These are phyloP conservation scores for Liriodendron chinense DNA, from an alignment of 164 flowering plant genomes.

Conservation along the genomic window DNA sequence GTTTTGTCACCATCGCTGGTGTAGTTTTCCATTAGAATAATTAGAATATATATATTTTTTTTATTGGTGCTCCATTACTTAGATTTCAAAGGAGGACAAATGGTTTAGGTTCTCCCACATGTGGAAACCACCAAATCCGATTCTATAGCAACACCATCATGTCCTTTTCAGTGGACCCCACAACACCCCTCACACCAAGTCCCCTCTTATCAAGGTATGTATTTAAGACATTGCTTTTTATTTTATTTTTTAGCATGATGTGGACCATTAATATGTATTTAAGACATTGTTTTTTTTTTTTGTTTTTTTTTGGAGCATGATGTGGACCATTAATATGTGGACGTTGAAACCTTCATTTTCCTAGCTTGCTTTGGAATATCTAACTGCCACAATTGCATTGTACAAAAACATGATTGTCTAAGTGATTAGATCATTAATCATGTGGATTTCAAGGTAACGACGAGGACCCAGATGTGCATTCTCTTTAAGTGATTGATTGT, in stretches of 20 bases:
- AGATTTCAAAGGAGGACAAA: conserved; percentile 15
- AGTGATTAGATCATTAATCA: neutral
- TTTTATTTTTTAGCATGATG: neutral
- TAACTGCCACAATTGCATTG: conserved; percentile 1
- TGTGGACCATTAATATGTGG: neutral
- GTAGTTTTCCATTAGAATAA: conserved; percentile 10
- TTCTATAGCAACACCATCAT: conserved; percentile 8
- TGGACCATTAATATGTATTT: neutral
- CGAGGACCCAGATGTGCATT: neutral
- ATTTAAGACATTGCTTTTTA: conserved; percentile 6
- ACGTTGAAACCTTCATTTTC: neutral
- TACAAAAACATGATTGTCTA: neutral
- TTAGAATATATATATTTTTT: neutral
- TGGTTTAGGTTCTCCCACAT: conserved; percentile 1
- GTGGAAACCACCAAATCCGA: conserved; percentile 16
- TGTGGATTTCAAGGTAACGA: neutral
- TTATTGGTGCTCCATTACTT: conserved; percentile 1
- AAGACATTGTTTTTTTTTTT: conserved; percentile 5
- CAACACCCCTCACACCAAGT: neutral
- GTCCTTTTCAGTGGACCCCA: conserved; percentile 5
- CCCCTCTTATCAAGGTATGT: conserved; percentile 1
- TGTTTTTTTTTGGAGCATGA: neutral
- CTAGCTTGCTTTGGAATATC: neutral
- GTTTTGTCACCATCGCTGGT: conserved; percentile 12
- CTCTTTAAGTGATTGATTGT: neutral